Evolutionary conservation across 495 filamentous ascomycete genomes (phyloP).

Genomic region (Talaromyces stipitatus): DNA sequence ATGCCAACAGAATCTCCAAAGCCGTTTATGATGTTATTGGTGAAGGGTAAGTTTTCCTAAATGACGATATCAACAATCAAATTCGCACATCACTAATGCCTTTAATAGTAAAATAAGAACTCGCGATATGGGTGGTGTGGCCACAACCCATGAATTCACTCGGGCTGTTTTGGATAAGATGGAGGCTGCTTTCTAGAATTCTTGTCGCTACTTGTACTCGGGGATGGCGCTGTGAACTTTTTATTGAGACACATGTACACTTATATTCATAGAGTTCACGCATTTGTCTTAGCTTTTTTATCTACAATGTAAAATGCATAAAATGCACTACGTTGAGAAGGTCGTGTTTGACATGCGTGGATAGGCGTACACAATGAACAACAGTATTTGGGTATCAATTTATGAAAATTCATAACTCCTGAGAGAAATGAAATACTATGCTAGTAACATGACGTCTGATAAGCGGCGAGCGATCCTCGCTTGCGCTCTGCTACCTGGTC

Average conservation of each 20-base stretch:
- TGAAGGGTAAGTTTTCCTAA: slow-evolving; percentile 63
- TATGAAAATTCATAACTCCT: background rate
- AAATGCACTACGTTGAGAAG: background rate
- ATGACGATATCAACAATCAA: background rate
- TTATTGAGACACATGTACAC: slow-evolving; percentile 1
- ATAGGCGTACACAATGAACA: background rate
- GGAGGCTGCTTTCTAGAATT: slow-evolving; percentile 54
- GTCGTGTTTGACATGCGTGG: background rate
- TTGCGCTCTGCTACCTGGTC: background rate
- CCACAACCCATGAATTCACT: slow-evolving; percentile 91
- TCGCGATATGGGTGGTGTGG: slow-evolving; percentile 87
- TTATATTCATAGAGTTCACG: slow-evolving; percentile 4
- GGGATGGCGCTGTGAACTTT: background rate
- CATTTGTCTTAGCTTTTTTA: slow-evolving; percentile 4
- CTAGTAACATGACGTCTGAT: background rate
- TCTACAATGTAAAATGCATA: background rate
- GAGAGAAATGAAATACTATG: background rate
- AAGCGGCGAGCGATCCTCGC: background rate
- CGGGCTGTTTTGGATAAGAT: slow-evolving; percentile 87
- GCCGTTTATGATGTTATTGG: slow-evolving; percentile 93
- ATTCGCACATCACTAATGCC: background rate
- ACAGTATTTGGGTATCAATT: background rate
- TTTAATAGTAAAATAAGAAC: slow-evolving; percentile 66
- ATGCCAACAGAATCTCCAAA: slow-evolving; percentile 96
- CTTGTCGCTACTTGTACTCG: background rate